phyloP scores from a whole-genome alignment of 352 stramenopile species.

The Globisporangium rhizosaccharum region DNA sequence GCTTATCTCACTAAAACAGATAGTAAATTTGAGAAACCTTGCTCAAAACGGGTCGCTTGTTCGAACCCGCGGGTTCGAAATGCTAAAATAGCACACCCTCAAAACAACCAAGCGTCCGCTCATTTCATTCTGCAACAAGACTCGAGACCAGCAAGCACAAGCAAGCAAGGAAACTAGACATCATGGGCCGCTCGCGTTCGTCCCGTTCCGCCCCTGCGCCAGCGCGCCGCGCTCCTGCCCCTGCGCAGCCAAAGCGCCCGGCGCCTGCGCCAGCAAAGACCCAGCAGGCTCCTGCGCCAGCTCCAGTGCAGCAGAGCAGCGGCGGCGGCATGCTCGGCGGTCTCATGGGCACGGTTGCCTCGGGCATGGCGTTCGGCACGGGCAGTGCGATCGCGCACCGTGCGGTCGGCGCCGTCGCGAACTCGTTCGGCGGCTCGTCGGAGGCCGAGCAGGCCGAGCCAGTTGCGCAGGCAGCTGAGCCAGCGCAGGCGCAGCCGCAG shows the following conservation, averaged over 20 bases:
- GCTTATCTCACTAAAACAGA: too few relatives aligned
- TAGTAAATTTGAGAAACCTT: too few relatives aligned
- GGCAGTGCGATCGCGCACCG: slow-evolving; percentile 95
- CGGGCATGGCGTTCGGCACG: slow-evolving; percentile 98
- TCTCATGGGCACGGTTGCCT: slow-evolving; percentile 93
- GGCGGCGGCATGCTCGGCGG: slow-evolving; percentile 90
- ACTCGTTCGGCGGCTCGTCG: slow-evolving; percentile 57
- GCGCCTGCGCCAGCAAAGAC: slow-evolving; percentile 46
- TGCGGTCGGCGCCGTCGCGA: slow-evolving; percentile 73
- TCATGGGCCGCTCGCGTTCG: slow-evolving; percentile 66
- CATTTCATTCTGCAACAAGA: slow-evolving; percentile 17
- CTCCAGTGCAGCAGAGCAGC: slow-evolving; percentile 40
- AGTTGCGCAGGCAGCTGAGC: slow-evolving; percentile 28
- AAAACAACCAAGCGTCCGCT: slow-evolving; percentile 1
- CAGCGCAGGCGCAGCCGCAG: slow-evolving; percentile 30
- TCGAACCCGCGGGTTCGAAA: slow-evolving; percentile 13
- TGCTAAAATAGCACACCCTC: neutral
- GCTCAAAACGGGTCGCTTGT: neutral
- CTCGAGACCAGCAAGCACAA: slow-evolving; percentile 13
- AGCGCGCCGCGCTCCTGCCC: slow-evolving; percentile 31
- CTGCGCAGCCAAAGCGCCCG: slow-evolving; percentile 20
- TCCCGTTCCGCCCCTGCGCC: slow-evolving; percentile 45
- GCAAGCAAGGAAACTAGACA: slow-evolving; percentile 6
- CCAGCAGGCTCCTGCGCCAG: slow-evolving; percentile 47
- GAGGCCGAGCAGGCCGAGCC: slow-evolving; percentile 15